These are phyloP conservation scores for Lachancea nothofagi DNA, from an alignment of 805 yeast genomes.

Conservation along the genomic window DNA sequence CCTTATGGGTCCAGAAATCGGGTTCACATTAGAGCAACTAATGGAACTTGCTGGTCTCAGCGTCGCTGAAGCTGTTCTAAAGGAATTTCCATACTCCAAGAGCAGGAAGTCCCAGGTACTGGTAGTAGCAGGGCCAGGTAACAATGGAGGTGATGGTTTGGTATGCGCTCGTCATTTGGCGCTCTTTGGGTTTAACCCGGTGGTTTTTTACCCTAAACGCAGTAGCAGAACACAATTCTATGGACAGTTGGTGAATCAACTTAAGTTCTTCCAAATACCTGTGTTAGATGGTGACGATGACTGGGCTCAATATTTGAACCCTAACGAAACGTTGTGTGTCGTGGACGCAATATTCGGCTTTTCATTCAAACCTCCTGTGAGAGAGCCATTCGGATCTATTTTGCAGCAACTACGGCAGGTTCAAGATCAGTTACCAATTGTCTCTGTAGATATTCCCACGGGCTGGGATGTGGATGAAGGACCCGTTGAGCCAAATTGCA, in stretches of 20 bases:
- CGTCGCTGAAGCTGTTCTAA: conserved; percentile 81
- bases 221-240: conserved; percentile 51
- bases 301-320: conserved; percentile 28
- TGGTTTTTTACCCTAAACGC: conserved; percentile 73
- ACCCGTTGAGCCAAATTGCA: conserved; percentile 42
- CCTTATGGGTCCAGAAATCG: conserved; percentile 72
- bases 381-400: conserved; percentile 63
- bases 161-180: conserved; percentile 91
- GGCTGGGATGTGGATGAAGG: conserved; percentile 97
- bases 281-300: conserved; percentile 42
- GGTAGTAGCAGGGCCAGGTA: conserved; percentile 90
- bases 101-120: conserved; percentile 43
- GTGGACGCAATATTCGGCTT: conserved; percentile 91
- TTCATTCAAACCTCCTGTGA: conserved; percentile 82
- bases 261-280: conserved; percentile 56
- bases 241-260: conserved; percentile 56
- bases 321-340: conserved; percentile 40
- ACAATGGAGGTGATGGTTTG: conserved; percentile 93
- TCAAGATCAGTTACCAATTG: conserved; percentile 46
- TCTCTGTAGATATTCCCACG: conserved; percentile 87
- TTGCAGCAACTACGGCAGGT: conserved; percentile 36
- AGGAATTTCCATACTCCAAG: conserved; percentile 51
- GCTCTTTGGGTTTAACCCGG: conserved; percentile 72
- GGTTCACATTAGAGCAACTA: conserved; percentile 33
- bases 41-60: conserved; percentile 97